Evolutionary conservation across 1,284 basidiomycete species (phyloP), one percentile per base, ranked within the genome.

Genomic region (Cutaneotrichosporon sp.): DNA sequence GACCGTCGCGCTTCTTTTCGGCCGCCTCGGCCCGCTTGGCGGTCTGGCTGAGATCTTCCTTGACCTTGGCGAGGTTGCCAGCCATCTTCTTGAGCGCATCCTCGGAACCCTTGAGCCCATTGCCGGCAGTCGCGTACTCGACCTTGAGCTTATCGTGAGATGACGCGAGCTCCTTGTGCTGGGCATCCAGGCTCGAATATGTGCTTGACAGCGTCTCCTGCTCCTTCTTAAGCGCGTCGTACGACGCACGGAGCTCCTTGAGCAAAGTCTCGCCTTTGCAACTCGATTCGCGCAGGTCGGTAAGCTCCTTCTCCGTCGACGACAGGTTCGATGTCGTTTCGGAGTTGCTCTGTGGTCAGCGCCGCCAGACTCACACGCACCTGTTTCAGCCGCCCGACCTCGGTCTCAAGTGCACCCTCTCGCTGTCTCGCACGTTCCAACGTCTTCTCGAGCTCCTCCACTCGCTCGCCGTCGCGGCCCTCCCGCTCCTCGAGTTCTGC

Each of bases 351-450:
- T 76, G 57, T n/a, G n/a, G 16, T 47, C 49, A 38, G 32, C 36
- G n/a, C 32, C 51, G 32, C 1, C 21, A 49, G 14, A 1, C 16
- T 26, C 55, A 0, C 18, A 21, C 78, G 67, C 63, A 80, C 80
- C 72, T 75, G 72, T 58, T 78, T 73, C 62, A 81, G 68, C 34
- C 75, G 63, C 6, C 71, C 75, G 3, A 81, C 60, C 64, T 81
- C 80, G 3, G 70, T 69, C 62, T 81, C 81, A 31, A 81, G 64
- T 0, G 70, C 74, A 4, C 76, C 73, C 64, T 80, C 77, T 21
- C 79, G 69, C 42, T 75, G 75, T 42, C 77, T 69, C 9, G 71
- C 70, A 36, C 80, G 69, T 40, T 78, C 77, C n/a, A 81, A 52
- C 8, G 62, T 63, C 66, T 75, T 74, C 65, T 77, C 72, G 32